Conservation (phyloP, 306 rosid genomes). For the Gillenia trifoliata region DNA sequence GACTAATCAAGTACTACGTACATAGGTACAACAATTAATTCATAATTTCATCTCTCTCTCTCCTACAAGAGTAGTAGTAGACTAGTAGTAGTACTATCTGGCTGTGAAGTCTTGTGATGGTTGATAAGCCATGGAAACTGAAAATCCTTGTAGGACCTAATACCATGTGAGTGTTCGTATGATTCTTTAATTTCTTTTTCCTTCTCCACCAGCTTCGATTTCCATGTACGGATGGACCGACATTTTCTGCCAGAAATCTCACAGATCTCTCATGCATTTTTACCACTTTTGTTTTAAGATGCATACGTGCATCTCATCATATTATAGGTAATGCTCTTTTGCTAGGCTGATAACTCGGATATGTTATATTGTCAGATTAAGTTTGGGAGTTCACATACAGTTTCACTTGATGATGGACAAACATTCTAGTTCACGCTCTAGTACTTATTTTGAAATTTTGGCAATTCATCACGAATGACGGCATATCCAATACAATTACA, state of each 20-base stretch:
- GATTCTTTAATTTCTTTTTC: neutral
- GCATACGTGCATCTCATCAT: neutral
- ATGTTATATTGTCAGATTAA: neutral
- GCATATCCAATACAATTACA: neutral
- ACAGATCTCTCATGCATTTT: neutral
- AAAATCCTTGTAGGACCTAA: conserved; percentile 21
- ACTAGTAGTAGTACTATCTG: neutral
- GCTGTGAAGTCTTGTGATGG: conserved; percentile 3
- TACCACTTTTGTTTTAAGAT: neutral
- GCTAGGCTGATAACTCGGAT: neutral
- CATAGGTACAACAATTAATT: neutral
- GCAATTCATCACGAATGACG: too few species aligned
- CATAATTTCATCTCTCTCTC: neutral
- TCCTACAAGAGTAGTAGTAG: neutral
- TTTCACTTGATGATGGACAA: neutral
- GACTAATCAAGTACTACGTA: neutral
- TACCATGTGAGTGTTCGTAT: conserved; percentile 15
- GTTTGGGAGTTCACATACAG: too few species aligned
- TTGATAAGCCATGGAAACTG: neutral
- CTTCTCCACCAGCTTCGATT: neutral
- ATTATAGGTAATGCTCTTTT: neutral
- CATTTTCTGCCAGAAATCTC: neutral
- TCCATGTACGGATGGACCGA: conserved; percentile 7
- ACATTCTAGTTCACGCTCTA: neutral
- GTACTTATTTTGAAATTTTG: neutral